Conservation (phyloP, 129 eudicot genomes). For the Centaurea solstitialis region DNA sequence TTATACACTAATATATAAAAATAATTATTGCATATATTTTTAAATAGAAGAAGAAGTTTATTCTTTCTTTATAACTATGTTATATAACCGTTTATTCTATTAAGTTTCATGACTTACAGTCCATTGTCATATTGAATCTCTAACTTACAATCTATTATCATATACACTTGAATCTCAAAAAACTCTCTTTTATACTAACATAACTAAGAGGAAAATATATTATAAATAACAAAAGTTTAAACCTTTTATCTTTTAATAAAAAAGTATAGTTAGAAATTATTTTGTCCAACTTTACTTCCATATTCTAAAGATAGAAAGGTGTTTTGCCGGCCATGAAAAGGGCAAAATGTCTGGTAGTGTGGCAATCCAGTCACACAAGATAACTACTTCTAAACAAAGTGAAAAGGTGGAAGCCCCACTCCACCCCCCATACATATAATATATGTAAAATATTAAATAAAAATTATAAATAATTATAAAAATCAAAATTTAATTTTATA, state of each 20-base stretch:
- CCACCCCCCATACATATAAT: neutral
- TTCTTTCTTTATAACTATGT: too few species aligned
- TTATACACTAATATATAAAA: too few species aligned
- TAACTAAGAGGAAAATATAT: neutral
- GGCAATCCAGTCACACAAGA: constrained; percentile 17
- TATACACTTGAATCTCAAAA: neutral
- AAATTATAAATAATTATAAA: too few species aligned
- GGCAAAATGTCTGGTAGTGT: neutral
- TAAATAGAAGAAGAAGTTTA: too few species aligned
- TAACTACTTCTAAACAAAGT: constrained; percentile 12
- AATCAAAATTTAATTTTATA: too few species aligned
- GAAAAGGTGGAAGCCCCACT: neutral
- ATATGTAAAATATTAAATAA: too few species aligned
- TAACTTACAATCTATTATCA: too few species aligned
- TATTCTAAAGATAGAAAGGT: neutral
- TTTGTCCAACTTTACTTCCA: neutral
- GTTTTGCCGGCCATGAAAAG: neutral
- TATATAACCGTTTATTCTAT: too few species aligned
- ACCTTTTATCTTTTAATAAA: neutral
- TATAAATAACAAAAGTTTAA: too few species aligned
- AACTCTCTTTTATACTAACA: neutral
- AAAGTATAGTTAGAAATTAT: neutral
- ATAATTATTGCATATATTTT: too few species aligned
- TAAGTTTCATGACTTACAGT: too few species aligned
- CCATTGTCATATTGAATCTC: too few species aligned